Base-by-base conservation (phyloP, 768 basidiomycete genomes). In the Mycena haematopus region DNA sequence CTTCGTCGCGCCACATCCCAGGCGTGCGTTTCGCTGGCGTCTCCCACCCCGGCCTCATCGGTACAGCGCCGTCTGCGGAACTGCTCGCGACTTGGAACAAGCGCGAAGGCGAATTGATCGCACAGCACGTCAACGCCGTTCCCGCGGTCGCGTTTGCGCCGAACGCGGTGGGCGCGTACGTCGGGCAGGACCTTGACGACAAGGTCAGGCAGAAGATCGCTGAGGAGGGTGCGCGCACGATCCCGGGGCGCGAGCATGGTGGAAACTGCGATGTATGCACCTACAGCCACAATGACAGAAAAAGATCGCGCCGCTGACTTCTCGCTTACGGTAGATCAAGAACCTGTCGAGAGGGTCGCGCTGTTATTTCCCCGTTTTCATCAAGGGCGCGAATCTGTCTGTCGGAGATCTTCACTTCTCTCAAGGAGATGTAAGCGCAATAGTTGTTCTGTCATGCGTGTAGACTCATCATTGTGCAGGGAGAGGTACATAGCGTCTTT, bases 371-470 rank as follows among this genome's bases (percentile, higher is more conserved):
- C 91, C 91, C 2, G 91, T 93, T 2, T 93, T 89, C 66, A 76
- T 93, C 33, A 79, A 85, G 47, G 91, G 90, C 6, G 91, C 91
- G 1, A 90, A 91, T 62, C 77, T 93, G 3, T 90, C 90, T 0
- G 86, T 92, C 21, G 91, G 91, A 1, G 91, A 92, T 71, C 76
- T 91, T 25, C 91, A 93, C 69, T 92, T 91, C 73, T 90, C 88
- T 17, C 89, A 92, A 71, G 90, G 89, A 22, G 91, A 92, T 77
- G 88, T 78, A 56, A 66, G 76, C 62, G 7, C 17, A 38, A 19
- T 36, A 31, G 9, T 31, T 9, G 2, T 15, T 54, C 17, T 42
- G 13, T 52, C 15, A 9, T 3, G 19, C 47, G 33, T 2, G 22
- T 52, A 35, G 40, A 49, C 65, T 66, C 58, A 62, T 8, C 40